phyloP scores from a whole-genome alignment of 2,329 filamentous ascomycete species.

The Emmonsiellopsis sp. region DNA sequence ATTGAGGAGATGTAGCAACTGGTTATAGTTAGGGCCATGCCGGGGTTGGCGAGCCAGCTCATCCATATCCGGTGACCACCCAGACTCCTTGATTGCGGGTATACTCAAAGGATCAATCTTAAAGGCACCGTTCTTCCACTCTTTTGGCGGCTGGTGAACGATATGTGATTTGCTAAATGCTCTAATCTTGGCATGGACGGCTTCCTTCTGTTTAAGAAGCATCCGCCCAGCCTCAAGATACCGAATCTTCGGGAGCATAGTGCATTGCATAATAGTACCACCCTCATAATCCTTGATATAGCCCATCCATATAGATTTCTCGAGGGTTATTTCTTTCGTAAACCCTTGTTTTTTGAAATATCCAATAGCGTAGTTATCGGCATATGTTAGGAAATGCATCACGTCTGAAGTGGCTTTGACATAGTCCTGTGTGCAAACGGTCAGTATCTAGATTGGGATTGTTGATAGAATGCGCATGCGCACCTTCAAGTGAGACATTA shows the following conservation, averaged over 20 bases:
- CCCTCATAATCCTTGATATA: constrained; percentile 99
- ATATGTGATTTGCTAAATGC: constrained; percentile 83
- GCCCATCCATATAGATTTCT: constrained; percentile 90
- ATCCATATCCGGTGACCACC: constrained; percentile 98
- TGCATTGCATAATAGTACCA: constrained; percentile 98
- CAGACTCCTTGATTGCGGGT: constrained; percentile 78
- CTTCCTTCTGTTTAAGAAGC: constrained; percentile 95
- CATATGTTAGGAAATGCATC: constrained; percentile 98
- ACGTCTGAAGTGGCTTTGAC: constrained; percentile 94
- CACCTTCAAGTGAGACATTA: constrained; percentile 93
- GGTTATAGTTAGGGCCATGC: constrained; percentile 92
- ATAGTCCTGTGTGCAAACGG: constrained; percentile 51
- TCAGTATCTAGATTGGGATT: constrained; percentile 1
- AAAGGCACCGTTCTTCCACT: constrained; percentile 68
- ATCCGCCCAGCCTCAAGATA: constrained; percentile 90
- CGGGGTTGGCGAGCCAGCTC: constrained; percentile 88
- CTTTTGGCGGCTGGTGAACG: constrained; percentile 71
- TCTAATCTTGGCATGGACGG: constrained; percentile 87
- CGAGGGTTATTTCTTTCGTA: constrained; percentile 93
- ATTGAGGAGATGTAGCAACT: constrained; percentile 83
- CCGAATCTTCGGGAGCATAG: constrained; percentile 87
- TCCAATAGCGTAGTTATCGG: constrained; percentile 96
- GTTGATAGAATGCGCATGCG: neutral
- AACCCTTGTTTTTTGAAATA: constrained; percentile 99
- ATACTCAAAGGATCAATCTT: constrained; percentile 80